Evolutionary conservation across 1,139 yeast species (phyloP).

Genomic region (Yamadazyma kanchanaburiensis): DNA sequence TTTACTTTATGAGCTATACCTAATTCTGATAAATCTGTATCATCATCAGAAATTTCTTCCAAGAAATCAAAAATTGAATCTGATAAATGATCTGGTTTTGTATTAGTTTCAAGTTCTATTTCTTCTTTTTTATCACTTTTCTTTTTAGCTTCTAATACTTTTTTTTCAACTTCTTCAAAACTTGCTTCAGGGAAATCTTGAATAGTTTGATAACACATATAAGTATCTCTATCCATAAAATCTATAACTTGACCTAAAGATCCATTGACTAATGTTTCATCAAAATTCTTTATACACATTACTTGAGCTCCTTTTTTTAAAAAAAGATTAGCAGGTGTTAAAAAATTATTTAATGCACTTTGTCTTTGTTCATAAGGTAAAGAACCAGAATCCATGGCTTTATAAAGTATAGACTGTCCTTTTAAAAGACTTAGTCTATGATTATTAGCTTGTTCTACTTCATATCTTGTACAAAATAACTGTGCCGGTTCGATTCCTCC

Average conservation of each 20-base stretch:
- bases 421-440: constrained; percentile 49
- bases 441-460: constrained; percentile 78
- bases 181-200: constrained; percentile 18
- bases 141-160: constrained; percentile 3
- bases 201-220: constrained; percentile 21
- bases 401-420: constrained; percentile 46
- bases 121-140: constrained; percentile 6
- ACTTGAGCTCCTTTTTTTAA: constrained; percentile 89
- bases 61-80: constrained; percentile 25
- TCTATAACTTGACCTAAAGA: constrained; percentile 75
- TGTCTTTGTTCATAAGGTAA: constrained; percentile 43
- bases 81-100: constrained; percentile 9
- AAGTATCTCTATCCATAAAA: constrained; percentile 37
- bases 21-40: constrained; percentile 5
- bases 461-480: constrained; percentile 75
- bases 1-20: constrained; percentile 10
- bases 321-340: constrained; percentile 63
- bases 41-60: constrained; percentile 9
- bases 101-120: constrained; percentile 6
- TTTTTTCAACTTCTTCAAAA: constrained; percentile 14
- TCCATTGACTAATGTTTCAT: constrained; percentile 87
- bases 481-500: constrained; percentile 86
- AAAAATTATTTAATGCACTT: constrained; percentile 54
- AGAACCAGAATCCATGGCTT: constrained; percentile 63
- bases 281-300: constrained; percentile 91